Evolutionary conservation across 768 basidiomycete genomes (phyloP), one percentile per base, ranked within the genome.

Genomic region (Amanita subjunquillea): DNA sequence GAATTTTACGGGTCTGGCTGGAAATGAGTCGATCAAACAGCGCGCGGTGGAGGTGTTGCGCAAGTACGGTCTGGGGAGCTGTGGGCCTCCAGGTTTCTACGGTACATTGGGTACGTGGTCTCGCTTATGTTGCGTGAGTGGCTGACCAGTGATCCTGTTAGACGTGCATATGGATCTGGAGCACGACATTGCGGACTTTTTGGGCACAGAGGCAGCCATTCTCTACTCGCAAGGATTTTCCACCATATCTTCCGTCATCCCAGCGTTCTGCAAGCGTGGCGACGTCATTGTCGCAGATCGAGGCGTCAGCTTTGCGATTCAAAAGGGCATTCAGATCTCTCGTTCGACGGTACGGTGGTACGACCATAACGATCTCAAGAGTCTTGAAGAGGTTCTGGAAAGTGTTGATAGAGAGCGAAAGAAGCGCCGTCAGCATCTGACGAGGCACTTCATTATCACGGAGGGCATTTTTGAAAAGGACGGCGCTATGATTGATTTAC

Each of bases 271-370:
- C 75, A 98, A 99, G 66, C 83, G 95, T 56, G 94, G 93, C 2
- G 95, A 99, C 62, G 82, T 99, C 62, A 94, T 99, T 61, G 89
- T 99, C n/a, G 93, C 92, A 3, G 95, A 99, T 67, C 83, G 91
- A n/a, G 81, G 85, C n/a, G 84, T 93, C 59, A 95, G 89, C 67
- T 92, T 98, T 66, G 83, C 90, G 13, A 89, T 97, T 51, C 94
- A 97, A 65, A 95, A 93, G 68, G 96, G 95, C 15, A 82, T 98
- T 27, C 87, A 95, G 65, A 91, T 97, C 55, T 89, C 87, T 17
- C 84, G 96, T 38, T 90, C 85, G 5, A 92, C 87, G 0, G 81
- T 98, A 32, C 80, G 90, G 50, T 99, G 91, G 91, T 99, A 81
- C 64, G 94, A 97, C 59, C 96, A 98, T 64, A 96, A 95, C 59